Conservation (phyloP, 768 basidiomycete genomes). For the Floccularia luteovirens region DNA sequence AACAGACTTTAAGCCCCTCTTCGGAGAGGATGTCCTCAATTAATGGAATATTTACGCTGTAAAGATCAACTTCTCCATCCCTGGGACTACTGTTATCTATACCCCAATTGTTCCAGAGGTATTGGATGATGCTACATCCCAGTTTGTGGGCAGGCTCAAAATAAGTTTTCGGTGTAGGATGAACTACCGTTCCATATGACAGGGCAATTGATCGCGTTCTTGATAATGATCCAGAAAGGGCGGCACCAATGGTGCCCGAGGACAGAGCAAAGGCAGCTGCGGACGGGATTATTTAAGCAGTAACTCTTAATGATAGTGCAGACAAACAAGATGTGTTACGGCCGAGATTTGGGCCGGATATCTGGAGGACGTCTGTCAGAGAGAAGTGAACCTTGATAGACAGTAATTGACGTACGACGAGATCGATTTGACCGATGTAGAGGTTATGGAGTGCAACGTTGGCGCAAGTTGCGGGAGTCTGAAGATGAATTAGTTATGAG, state of each 20-base stretch:
- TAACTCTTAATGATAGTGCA: neutral
- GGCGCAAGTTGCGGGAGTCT: slow-evolving; percentile 90
- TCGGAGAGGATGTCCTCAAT: slow-evolving; percentile 54
- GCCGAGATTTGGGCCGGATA: slow-evolving; percentile 83
- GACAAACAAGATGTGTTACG: slow-evolving; percentile 72
- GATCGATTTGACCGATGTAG: slow-evolving; percentile 78
- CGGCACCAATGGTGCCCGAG: slow-evolving; percentile 89
- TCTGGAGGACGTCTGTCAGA: slow-evolving; percentile 26
- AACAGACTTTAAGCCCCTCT: slow-evolving; percentile 58
- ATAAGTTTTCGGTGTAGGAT: slow-evolving; percentile 53
- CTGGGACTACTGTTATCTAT: slow-evolving; percentile 50
- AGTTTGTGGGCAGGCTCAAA: slow-evolving; percentile 71
- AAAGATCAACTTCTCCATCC: slow-evolving; percentile 68
- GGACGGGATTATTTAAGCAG: slow-evolving; percentile 7
- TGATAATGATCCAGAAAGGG: slow-evolving; percentile 72
- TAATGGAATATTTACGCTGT: slow-evolving; percentile 85
- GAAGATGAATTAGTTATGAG: slow-evolving; percentile 4
- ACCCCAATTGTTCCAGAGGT: slow-evolving; percentile 86
- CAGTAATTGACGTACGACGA: slow-evolving; percentile 53
- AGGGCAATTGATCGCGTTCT: slow-evolving; percentile 74
- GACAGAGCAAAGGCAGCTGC: slow-evolving; percentile 82
- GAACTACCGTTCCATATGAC: slow-evolving; percentile 76
- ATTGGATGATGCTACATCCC: slow-evolving; percentile 54
- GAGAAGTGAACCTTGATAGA: slow-evolving; percentile 3
- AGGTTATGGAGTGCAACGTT: slow-evolving; percentile 90